Base-by-base conservation (phyloP, 352 stramenopile genomes). In the Pythium grandisporangium region DNA sequence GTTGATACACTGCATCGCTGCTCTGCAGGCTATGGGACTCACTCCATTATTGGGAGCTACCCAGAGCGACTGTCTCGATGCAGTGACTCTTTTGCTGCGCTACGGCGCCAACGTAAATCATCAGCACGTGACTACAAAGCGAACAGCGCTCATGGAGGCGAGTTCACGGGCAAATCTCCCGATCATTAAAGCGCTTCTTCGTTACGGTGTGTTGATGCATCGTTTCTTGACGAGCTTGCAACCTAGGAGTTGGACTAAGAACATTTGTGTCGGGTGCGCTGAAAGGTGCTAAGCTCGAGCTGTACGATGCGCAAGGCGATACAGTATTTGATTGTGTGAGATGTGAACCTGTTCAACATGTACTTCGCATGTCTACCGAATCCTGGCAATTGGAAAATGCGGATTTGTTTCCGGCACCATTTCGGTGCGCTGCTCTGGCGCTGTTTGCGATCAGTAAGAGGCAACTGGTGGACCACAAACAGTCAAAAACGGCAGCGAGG, bases 121-220 rank as follows among this genome's bases (percentile, higher is more conserved):
- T 23, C 33, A 50, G 0, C 74, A 82, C 16, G 35, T 83, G 36
- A 72, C 67, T 30, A 72, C 74, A 0, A 61, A 65, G 22, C 61
- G 74, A 13, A 83, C 74, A 7, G 49, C 70, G 2, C 51, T 84
- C 0, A 87, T 84, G 74, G 70, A 87, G 33, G 74, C 69, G 24
- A 56, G 53, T n/a, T 48, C 53, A 25, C 63, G 70, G 6, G 48
- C 62, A 1, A 68, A 61, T 14, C 32, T 35, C 5, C 29, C 48
- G 3, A 55, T 87, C 2, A 37, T 87, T 20, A 67, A 63, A 14
- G 61, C 77, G 39, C 50, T 87, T 5, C 58, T 87, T 41, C 74
- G 74, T 37, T 67, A 67, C 37, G 74, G 74, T 87, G 19, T 25
- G 42, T 41, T 16, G 8, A 45, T 6, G 5, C 20, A 7, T 30